A percentile compares a stretch with the other conserved stretches of the same genome.
Conservation (phyloP, 306 rosid species). For the Erythrophleum fordii region DNA sequence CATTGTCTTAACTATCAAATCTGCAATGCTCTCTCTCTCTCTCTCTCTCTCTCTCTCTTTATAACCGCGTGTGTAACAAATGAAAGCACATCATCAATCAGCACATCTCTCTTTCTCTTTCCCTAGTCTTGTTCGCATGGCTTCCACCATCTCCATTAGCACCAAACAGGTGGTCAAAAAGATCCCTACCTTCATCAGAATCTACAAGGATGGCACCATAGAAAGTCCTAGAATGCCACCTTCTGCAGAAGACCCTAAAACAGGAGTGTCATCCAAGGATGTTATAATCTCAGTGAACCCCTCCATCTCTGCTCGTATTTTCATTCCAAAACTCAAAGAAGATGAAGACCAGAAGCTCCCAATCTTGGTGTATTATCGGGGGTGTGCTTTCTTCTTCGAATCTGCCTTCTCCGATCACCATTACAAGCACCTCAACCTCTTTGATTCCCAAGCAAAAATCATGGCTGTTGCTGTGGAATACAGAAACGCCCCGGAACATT, state of each 20-base stretch:
- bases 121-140: too few relatives aligned
- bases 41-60: too few relatives aligned
- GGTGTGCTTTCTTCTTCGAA: constrained; percentile 16
- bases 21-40: too few relatives aligned
- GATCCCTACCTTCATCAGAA: constrained; percentile 5
- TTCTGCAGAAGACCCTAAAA: constrained; percentile 13
- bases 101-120: too few relatives aligned
- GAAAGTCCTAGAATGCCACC: constrained; percentile 38
- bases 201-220: constrained; percentile 39
- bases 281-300: constrained; percentile 33
- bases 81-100: too few relatives aligned
- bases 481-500: constrained; percentile 53
- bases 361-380: not conserved
- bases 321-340: constrained; percentile 36
- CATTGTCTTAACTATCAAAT: too few relatives aligned
- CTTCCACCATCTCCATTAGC: too few relatives aligned
- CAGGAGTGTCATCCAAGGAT: not conserved
- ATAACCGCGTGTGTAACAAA: too few relatives aligned
- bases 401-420: constrained; percentile 41
- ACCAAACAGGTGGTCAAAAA: not conserved
- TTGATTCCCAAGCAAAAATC: constrained; percentile 28
- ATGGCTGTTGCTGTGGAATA: constrained; percentile 45
- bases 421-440: constrained; percentile 15
- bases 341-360: not conserved
- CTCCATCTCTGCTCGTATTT: constrained; percentile 37